Base-by-base conservation (phyloP, 2,329 filamentous ascomycete genomes). In the Gyromitra esculenta region DNA sequence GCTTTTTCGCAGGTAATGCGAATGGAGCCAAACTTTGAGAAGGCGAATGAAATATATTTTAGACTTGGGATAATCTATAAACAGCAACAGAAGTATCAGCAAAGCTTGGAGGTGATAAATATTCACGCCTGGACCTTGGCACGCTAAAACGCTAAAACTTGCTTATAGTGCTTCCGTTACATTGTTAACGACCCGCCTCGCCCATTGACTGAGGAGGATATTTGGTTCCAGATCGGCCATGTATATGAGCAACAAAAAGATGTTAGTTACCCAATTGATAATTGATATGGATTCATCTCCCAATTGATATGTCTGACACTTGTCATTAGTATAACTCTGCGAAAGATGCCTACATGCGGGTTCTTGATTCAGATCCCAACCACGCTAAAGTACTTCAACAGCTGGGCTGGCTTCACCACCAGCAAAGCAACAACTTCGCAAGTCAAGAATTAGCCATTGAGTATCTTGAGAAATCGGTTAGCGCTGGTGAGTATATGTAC, bases 31-130 rank as follows among this genome's bases (percentile, higher is more conserved):
- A 91, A 94, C 81, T 98, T 98, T 81, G 96, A 99, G 82, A 99
- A 99, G 87, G 94, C 95, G 73, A 98, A 98, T 82, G 96, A 99
- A 83, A 98, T 99, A 69, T 99, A 98, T 84, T 99, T 99, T 85
- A 90, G 96, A 37, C 88, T 99, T 7, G 96, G 96, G n/a, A 99
- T 99, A 85, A 98, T 99, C 80, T 98, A 98, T 86, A 99, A 99
- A 84, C 95, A 98, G 82, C 96, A 98, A 83, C 91, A 94, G 78
- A 98, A 98, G 83, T 99, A 94, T 83, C 87, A 87, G 67, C 91
- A 96, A 82, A 97, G 94, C 86, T 87, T 98, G 59, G 96, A 98
- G 85, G 94, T 97, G 86, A 81, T 86, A 83, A n/a, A 43, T 21
- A 59, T 71, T 75, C 41, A 81, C 78, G 37, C 65, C 50, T 48